These are phyloP conservation scores for Wakefieldia striispora DNA, from an alignment of 768 basidiomycete genomes.

Conservation along the genomic window DNA sequence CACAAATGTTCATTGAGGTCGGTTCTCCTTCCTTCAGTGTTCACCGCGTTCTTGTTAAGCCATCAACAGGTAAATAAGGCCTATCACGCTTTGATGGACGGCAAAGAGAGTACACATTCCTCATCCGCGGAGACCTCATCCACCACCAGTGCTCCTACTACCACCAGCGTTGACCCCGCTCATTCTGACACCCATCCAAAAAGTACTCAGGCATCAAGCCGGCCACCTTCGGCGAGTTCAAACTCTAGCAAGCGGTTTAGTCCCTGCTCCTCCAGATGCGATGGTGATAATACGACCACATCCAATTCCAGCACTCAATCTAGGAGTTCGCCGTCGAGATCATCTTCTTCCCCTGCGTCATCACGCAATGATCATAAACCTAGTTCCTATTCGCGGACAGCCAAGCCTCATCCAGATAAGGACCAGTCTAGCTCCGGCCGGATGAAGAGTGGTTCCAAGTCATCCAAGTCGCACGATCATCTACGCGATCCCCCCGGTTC, in stretches of 20 bases:
- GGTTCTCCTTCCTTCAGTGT: constrained; percentile 8
- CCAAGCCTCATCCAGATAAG: constrained; percentile 11
- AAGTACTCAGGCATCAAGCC: constrained; percentile 28
- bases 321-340: constrained; percentile 8
- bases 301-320: constrained; percentile 13
- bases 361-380: constrained; percentile 11
- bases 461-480: constrained; percentile 24
- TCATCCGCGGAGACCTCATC: constrained; percentile 28
- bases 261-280: constrained; percentile 7
- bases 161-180: constrained; percentile 19
- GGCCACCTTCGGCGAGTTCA: constrained; percentile 32
- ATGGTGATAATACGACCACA: constrained; percentile 8
- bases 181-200: constrained; percentile 20
- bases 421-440: constrained; percentile 18
- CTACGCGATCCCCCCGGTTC: constrained; percentile 18
- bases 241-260: constrained; percentile 24
- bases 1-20: constrained; percentile 59
- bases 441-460: constrained; percentile 16
- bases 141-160: constrained; percentile 18
- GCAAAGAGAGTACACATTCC: constrained; percentile 33
- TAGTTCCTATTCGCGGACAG: constrained; percentile 13
- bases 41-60: constrained; percentile 1
- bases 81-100: constrained; percentile 52
- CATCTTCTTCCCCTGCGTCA: constrained; percentile 13
- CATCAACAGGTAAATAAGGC: constrained; percentile 48